These are phyloP conservation scores for Austroboletus festivus DNA, from an alignment of 768 basidiomycete species.

Conservation along the genomic window DNA sequence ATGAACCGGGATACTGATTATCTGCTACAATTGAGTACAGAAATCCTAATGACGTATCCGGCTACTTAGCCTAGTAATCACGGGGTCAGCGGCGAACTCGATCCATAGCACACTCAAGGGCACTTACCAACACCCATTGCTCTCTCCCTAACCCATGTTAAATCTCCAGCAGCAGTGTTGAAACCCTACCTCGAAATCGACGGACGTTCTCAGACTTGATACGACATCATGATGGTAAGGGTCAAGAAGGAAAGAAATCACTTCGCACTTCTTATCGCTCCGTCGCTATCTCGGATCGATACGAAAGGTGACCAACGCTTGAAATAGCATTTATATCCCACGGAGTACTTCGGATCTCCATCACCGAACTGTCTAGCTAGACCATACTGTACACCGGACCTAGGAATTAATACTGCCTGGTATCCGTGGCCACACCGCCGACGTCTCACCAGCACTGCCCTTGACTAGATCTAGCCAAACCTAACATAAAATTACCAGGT, in stretches of 20 bases:
- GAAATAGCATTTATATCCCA: constrained; percentile 3
- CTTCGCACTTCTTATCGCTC: constrained; percentile 20
- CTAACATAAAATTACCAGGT: too few species aligned
- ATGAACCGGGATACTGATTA: constrained; percentile 3
- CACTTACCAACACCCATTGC: not conserved
- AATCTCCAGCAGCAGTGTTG: not conserved
- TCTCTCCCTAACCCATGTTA: not conserved
- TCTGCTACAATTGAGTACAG: too few species aligned
- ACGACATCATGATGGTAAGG: not conserved
- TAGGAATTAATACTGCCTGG: too few species aligned
- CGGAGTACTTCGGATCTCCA: too few species aligned
- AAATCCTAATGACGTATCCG: constrained; percentile 9
- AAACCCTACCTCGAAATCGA: constrained; percentile 13
- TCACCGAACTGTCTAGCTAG: too few species aligned
- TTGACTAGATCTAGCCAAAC: too few species aligned
- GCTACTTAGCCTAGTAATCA: not conserved
- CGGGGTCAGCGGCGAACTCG: constrained; percentile 13
- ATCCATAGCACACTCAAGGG: not conserved
- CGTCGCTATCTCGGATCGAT: constrained; percentile 25
- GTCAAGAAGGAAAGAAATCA: not conserved
- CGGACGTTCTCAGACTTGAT: constrained; percentile 3
- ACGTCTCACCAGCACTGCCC: too few species aligned
- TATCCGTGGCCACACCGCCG: too few species aligned
- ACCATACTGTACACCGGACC: too few species aligned
- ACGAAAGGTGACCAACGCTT: constrained; percentile 6